These are phyloP conservation scores for Elaeis guineensis DNA, from an alignment of 176 grass and related monocot species.

Conservation along the genomic window DNA sequence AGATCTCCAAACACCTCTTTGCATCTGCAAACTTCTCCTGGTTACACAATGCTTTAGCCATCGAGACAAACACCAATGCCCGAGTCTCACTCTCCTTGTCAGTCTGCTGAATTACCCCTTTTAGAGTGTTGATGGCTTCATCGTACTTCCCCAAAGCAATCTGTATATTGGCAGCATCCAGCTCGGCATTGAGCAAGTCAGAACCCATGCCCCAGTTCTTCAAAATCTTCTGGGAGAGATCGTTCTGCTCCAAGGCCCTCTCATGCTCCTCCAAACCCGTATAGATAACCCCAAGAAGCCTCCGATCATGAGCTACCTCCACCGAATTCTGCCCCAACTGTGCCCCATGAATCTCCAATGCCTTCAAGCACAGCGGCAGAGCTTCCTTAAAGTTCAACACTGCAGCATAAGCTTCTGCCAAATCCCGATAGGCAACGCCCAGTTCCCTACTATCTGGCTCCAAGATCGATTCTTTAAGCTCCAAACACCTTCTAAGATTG, in stretches of 20 bases:
- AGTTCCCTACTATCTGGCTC: slow-evolving; percentile 64
- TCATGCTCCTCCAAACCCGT: slow-evolving; percentile 76
- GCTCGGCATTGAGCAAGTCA: slow-evolving; percentile 60
- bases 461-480: slow-evolving; percentile 80
- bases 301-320: slow-evolving; percentile 72
- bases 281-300: slow-evolving; percentile 90
- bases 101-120: slow-evolving; percentile 27
- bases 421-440: slow-evolving; percentile 52
- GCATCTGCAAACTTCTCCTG: slow-evolving; percentile 59
- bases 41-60: slow-evolving; percentile 73
- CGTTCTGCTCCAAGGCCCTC: slow-evolving; percentile 65
- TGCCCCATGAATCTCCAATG: slow-evolving; percentile 53
- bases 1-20: slow-evolving; percentile 62
- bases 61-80: slow-evolving; percentile 66
- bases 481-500: slow-evolving; percentile 62
- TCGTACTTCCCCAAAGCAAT: slow-evolving; percentile 72
- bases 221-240: slow-evolving; percentile 72
- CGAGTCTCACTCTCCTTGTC: slow-evolving; percentile 47
- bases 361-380: slow-evolving; percentile 65
- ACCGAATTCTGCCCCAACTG: slow-evolving; percentile 70
- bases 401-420: slow-evolving; percentile 59
- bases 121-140: slow-evolving; percentile 55
- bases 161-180: slow-evolving; percentile 76
- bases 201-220: slow-evolving; percentile 57
- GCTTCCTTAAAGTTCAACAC: slow-evolving; percentile 88